These are phyloP conservation scores for Hyaloscypha bicolor DNA, from an alignment of 495 filamentous ascomycete species.

Conservation along the genomic window DNA sequence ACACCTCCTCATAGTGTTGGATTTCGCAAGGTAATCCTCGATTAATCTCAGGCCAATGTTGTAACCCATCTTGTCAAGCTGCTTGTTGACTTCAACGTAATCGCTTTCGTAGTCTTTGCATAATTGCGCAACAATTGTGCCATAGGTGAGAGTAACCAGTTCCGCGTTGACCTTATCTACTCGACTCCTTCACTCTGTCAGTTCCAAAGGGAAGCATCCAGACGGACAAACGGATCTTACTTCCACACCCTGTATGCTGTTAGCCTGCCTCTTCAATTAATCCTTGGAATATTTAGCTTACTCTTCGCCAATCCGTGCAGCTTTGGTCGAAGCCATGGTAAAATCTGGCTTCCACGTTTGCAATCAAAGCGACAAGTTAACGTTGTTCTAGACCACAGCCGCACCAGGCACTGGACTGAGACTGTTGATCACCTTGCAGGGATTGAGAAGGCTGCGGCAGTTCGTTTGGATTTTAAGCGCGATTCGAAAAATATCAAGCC, in stretches of 20 bases:
- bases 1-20: slow-evolving; percentile 79
- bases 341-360: slow-evolving; percentile 16
- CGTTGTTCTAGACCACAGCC: background rate
- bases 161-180: slow-evolving; percentile 82
- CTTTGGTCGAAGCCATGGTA: slow-evolving; percentile 72
- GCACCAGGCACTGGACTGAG: background rate
- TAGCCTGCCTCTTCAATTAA: slow-evolving; percentile 19
- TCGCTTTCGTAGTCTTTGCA: slow-evolving; percentile 94
- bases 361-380: background rate
- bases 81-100: slow-evolving; percentile 93
- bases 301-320: slow-evolving; percentile 95
- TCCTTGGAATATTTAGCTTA: slow-evolving; percentile 51
- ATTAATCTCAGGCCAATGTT: slow-evolving; percentile 96
- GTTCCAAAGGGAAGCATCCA: background rate
- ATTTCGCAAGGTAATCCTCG: slow-evolving; percentile 96
- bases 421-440: background rate
- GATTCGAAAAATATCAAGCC: slow-evolving; percentile 3
- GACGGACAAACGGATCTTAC: slow-evolving; percentile 54
- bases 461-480: slow-evolving; percentile 5
- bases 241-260: slow-evolving; percentile 83
- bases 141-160: slow-evolving; percentile 95
- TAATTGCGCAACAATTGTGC: slow-evolving; percentile 94
- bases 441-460: slow-evolving; percentile 5
- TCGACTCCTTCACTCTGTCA: slow-evolving; percentile 51
- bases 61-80: slow-evolving; percentile 98